phyloP scores from a whole-genome alignment of 164 flowering plant species.

The Sextonia rubra region DNA sequence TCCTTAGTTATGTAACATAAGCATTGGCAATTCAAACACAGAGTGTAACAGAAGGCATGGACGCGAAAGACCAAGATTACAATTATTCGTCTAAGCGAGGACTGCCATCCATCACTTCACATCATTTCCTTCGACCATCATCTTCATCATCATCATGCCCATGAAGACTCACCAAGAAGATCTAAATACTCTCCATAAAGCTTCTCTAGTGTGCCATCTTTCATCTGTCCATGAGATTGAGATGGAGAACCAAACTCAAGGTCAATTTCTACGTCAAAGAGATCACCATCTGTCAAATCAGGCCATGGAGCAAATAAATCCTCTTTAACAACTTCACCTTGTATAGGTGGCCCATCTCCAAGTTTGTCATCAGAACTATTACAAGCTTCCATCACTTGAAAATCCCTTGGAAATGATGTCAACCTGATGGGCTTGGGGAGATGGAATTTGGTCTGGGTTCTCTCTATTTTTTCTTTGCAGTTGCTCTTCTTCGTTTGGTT shows the following conservation, averaged over 20 bases:
- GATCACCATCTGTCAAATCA: not conserved
- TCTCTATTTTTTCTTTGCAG: slow-evolving; percentile 9
- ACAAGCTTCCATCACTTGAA: not conserved
- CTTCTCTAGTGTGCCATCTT: slow-evolving; percentile 25
- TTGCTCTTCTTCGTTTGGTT: not conserved
- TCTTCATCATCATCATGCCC: slow-evolving; percentile 12
- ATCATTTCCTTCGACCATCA: not conserved
- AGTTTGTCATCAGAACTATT: slow-evolving; percentile 1
- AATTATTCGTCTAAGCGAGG: too few relatives aligned
- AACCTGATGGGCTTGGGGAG: slow-evolving; percentile 17
- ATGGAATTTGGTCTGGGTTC: slow-evolving; percentile 3
- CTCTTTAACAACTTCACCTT: slow-evolving; percentile 5
- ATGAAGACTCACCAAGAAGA: slow-evolving; percentile 33
- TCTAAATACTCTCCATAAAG: slow-evolving; percentile 49
- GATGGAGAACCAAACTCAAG: slow-evolving; percentile 15
- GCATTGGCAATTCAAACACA: too few relatives aligned
- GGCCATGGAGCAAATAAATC: slow-evolving; percentile 9
- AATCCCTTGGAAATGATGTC: slow-evolving; percentile 13
- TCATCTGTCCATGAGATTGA: slow-evolving; percentile 5
- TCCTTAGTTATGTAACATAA: too few relatives aligned
- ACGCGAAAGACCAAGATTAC: not conserved
- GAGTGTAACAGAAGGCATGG: not conserved
- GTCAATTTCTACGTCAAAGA: slow-evolving; percentile 3
- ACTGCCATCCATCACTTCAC: too few relatives aligned
- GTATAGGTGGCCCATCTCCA: not conserved